phyloP scores from a whole-genome alignment of 2,329 filamentous ascomycete species.

The Colletotrichum tabaci region DNA sequence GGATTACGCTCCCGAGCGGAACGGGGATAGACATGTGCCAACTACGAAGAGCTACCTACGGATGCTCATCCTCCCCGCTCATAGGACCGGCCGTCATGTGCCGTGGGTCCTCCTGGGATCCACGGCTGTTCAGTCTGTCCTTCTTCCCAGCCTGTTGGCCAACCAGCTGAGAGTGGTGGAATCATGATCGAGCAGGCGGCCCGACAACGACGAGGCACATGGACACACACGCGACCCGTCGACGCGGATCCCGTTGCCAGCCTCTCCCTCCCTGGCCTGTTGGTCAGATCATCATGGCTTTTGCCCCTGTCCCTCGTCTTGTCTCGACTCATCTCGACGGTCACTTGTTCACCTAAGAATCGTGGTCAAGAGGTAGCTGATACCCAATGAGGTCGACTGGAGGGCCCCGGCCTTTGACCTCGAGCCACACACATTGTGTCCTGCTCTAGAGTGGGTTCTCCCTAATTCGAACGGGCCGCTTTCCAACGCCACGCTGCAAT shows the following conservation, averaged over 20 bases:
- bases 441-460: neutral
- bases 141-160: neutral
- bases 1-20: neutral
- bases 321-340: neutral
- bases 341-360: slow-evolving; percentile 10
- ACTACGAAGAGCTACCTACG: too few relatives aligned
- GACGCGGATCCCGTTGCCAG: slow-evolving; percentile 19
- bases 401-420: neutral
- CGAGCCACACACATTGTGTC: slow-evolving; percentile 13
- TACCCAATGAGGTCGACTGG: neutral
- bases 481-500: slow-evolving; percentile 27
- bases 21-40: neutral
- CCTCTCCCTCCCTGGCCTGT: slow-evolving; percentile 15
- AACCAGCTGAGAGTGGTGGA: slow-evolving; percentile 14
- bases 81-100: neutral
- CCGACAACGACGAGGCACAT: neutral
- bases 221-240: slow-evolving; percentile 31
- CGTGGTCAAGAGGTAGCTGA: neutral
- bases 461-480: slow-evolving; percentile 29
- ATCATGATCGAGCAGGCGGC: slow-evolving; percentile 11
- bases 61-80: neutral
- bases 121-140: slow-evolving; percentile 3
- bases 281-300: slow-evolving; percentile 22
- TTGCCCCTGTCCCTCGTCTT: neutral
- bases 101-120: slow-evolving; percentile 2